Percentiles rank a stretch among this genome's conserved stretches.
phyloP scores from a whole-genome alignment of 2,329 filamentous ascomycete species.

The Aureobasidium sp. region DNA sequence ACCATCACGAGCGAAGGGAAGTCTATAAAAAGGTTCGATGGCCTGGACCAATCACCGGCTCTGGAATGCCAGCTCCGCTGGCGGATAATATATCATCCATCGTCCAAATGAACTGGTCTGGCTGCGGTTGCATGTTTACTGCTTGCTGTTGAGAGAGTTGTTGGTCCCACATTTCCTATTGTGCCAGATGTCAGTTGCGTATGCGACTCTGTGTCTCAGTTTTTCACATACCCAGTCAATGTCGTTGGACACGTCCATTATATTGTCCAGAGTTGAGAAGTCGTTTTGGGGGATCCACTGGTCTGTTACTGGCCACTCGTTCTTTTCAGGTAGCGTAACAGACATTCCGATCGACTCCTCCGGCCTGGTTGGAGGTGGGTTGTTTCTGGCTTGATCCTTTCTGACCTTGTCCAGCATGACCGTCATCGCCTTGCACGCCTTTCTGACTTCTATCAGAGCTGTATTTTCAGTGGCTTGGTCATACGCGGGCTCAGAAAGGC shows the following conservation, averaged over 20 bases:
- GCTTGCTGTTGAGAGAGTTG: neutral
- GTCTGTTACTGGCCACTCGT: neutral
- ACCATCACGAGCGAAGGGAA: no score
- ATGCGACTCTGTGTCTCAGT: neutral
- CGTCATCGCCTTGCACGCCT: slow-evolving; percentile 23
- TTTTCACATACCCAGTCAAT: slow-evolving; percentile 22
- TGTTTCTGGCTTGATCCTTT: slow-evolving; percentile 2
- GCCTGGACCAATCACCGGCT: neutral
- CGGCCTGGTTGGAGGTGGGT: neutral
- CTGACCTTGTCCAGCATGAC: slow-evolving; percentile 25
- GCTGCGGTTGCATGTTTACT: neutral
- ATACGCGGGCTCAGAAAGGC: neutral
- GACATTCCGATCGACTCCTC: neutral
- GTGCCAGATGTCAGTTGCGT: neutral
- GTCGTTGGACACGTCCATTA: slow-evolving; percentile 21
- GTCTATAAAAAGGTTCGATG: neutral
- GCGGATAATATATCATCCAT: neutral
- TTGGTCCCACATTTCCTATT: slow-evolving; percentile 5
- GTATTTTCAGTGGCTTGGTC: slow-evolving; percentile 10
- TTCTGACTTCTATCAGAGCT: slow-evolving; percentile 23
- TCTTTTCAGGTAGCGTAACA: neutral
- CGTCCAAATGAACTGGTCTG: neutral
- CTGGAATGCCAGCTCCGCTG: neutral
- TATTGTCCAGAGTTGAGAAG: slow-evolving; percentile 22
- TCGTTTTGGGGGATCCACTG: slow-evolving; percentile 13